phyloP scores from a whole-genome alignment of 2,329 filamentous ascomycete species.

The Sporothrix mexicana region DNA sequence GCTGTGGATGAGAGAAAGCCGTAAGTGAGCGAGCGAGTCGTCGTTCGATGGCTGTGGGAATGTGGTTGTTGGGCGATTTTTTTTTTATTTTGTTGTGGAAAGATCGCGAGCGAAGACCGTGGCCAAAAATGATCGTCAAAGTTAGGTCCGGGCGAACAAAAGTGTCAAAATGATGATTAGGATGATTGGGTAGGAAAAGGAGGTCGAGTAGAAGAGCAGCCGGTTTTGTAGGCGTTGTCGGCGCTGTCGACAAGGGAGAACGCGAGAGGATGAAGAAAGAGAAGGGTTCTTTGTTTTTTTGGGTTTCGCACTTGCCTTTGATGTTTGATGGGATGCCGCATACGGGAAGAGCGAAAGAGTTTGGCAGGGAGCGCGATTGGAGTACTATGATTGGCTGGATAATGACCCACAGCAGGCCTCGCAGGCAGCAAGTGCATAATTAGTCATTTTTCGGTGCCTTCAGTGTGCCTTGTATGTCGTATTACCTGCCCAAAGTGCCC shows the following conservation, averaged over 20 bases:
- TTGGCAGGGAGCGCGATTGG: conserved; percentile 6
- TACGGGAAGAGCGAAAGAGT: conserved; percentile 25
- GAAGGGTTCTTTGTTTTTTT: conserved; percentile 17
- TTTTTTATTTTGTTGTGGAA: too few species aligned
- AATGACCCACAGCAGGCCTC: background rate
- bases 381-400: conserved; percentile 13
- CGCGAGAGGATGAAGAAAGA: background rate
- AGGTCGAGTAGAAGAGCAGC: background rate
- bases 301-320: background rate
- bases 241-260: conserved; percentile 4
- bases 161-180: background rate
- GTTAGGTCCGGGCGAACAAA: background rate
- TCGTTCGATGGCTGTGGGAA: background rate
- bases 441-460: conserved; percentile 30
- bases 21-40: background rate
- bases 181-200: background rate
- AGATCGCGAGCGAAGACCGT: too few species aligned
- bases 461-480: background rate
- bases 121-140: background rate
- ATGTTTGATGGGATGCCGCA: conserved; percentile 26
- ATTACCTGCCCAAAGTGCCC: background rate
- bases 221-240: conserved; percentile 20
- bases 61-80: background rate
- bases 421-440: conserved; percentile 8
- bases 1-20: background rate